These are phyloP conservation scores for Mitosporidium daphniae DNA, from an alignment of 371 early-diverging fungal species.

Conservation along the genomic window DNA sequence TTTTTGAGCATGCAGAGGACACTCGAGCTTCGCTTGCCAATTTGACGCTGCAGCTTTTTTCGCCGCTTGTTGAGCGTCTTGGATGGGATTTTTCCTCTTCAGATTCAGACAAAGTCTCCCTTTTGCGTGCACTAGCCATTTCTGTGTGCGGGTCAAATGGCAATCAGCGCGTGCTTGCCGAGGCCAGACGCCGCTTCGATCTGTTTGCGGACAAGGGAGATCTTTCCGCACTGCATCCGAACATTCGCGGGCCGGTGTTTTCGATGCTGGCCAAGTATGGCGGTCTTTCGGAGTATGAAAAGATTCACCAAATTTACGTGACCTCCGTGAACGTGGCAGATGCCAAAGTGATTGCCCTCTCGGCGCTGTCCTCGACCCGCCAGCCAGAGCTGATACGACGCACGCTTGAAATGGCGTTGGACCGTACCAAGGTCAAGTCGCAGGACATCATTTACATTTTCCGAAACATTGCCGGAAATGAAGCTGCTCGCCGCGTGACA, in stretches of 20 bases:
- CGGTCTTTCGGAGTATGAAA: constrained; percentile 23
- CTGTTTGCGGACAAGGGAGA: constrained; percentile 14
- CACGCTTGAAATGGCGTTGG: constrained; percentile 16
- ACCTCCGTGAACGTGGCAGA: constrained; percentile 20
- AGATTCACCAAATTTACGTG: constrained; percentile 23
- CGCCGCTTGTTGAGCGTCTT: constrained; percentile 10
- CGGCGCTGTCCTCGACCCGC: constrained; percentile 24
- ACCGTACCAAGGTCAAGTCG: constrained; percentile 22
- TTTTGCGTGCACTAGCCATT: constrained; percentile 14
- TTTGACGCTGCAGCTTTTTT: constrained; percentile 13
- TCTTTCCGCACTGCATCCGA: constrained; percentile 23
- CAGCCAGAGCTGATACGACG: constrained; percentile 14
- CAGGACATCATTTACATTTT: constrained; percentile 35
- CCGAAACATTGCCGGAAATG: constrained; percentile 14
- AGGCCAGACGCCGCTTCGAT: constrained; percentile 18
- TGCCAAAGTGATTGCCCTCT: constrained; percentile 31
- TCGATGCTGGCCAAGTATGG: constrained; percentile 23
- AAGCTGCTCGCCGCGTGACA: constrained; percentile 6
- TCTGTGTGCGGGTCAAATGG: constrained; percentile 2
- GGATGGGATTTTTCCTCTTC: constrained; percentile 14
- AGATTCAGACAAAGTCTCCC: constrained; percentile 9
- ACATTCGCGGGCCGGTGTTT: constrained; percentile 37
- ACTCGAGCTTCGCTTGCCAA: constrained; percentile 9
- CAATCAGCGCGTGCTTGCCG: constrained; percentile 9
- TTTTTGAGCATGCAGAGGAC: constrained; percentile 10